Evolutionary conservation across 441 rosid genomes (phyloP).

Genomic region (Brassica balearica): DNA sequence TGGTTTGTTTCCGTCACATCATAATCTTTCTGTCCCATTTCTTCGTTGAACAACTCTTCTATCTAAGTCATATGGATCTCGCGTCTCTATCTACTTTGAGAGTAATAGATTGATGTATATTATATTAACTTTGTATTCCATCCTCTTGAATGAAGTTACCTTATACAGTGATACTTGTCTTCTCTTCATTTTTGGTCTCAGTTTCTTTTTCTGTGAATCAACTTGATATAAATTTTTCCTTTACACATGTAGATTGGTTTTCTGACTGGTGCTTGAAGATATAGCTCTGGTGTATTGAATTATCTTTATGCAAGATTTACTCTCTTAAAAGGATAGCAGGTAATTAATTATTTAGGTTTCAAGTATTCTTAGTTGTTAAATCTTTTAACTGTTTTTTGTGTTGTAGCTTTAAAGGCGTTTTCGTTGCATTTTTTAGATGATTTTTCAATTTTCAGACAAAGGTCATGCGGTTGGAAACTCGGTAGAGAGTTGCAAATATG

Average conservation of each 20-base stretch:
- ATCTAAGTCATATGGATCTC: slow-evolving; percentile 5
- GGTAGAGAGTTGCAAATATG: slow-evolving; percentile 43
- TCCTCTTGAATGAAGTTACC: slow-evolving; percentile 33
- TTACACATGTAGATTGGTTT: slow-evolving; percentile 19
- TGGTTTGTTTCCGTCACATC: not conserved
- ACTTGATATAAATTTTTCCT: not conserved
- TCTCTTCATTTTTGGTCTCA: slow-evolving; percentile 20
- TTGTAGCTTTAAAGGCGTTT: not conserved
- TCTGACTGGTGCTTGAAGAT: slow-evolving; percentile 37
- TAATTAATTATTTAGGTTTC: not conserved
- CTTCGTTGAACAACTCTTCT: too few species aligned
- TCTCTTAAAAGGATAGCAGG: slow-evolving; percentile 38
- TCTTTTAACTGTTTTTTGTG: not conserved
- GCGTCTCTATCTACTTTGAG: slow-evolving; percentile 27
- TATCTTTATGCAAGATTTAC: slow-evolving; percentile 33
- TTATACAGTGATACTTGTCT: slow-evolving; percentile 29
- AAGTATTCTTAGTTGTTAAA: not conserved
- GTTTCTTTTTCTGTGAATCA: not conserved
- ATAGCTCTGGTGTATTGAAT: slow-evolving; percentile 33
- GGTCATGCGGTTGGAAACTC: slow-evolving; percentile 50
- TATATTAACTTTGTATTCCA: slow-evolving; percentile 23
- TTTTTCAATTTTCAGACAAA: slow-evolving; percentile 46
- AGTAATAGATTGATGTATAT: slow-evolving; percentile 2
- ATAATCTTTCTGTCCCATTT: not conserved
- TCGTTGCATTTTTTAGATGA: not conserved